A percentile compares a stretch with the other conserved stretches of the same genome.
phyloP scores from a whole-genome alignment of 1,284 basidiomycete genomes.

The Cutaneotrichosporon sp. region DNA sequence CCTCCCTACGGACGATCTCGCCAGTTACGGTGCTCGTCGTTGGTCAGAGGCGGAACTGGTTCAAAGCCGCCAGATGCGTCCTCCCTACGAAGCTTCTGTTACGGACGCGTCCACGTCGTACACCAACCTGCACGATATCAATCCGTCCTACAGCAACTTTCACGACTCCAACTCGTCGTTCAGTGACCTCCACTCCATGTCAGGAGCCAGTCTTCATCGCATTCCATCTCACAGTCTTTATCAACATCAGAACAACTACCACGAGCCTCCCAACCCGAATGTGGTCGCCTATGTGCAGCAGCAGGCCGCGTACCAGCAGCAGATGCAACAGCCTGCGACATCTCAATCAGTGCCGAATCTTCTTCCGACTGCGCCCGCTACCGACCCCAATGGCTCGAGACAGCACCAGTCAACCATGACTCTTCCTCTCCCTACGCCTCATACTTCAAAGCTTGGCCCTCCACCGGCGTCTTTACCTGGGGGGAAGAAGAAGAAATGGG shows the following conservation, averaged over 20 bases:
- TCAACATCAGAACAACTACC: slow-evolving; percentile 2
- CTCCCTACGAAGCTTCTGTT: slow-evolving; percentile 6
- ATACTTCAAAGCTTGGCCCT: slow-evolving; percentile 9
- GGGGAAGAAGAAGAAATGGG: slow-evolving; percentile 51
- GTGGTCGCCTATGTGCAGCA: slow-evolving; percentile 29
- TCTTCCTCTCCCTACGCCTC: background rate
- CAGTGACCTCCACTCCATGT: slow-evolving; percentile 6
- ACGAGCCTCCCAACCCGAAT: slow-evolving; percentile 12
- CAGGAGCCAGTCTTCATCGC: slow-evolving; percentile 16
- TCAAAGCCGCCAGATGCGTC: background rate
- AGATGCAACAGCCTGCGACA: slow-evolving; percentile 5
- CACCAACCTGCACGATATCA: too few relatives aligned
- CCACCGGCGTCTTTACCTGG: background rate
- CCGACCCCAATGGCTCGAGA: background rate
- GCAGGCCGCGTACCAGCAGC: slow-evolving; percentile 24
- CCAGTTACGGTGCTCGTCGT: slow-evolving; percentile 43
- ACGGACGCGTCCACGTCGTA: slow-evolving; percentile 22
- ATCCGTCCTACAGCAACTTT: background rate
- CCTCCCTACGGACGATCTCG: slow-evolving; percentile 47
- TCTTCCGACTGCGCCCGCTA: background rate
- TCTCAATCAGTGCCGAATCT: slow-evolving; percentile 13
- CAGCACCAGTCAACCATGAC: background rate
- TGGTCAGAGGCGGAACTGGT: slow-evolving; percentile 13
- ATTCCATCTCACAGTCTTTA: background rate
- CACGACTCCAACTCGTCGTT: too few relatives aligned